Evolutionary conservation across 371 early-diverging fungal species (phyloP).

Genomic region (Mortierella polycephala): DNA sequence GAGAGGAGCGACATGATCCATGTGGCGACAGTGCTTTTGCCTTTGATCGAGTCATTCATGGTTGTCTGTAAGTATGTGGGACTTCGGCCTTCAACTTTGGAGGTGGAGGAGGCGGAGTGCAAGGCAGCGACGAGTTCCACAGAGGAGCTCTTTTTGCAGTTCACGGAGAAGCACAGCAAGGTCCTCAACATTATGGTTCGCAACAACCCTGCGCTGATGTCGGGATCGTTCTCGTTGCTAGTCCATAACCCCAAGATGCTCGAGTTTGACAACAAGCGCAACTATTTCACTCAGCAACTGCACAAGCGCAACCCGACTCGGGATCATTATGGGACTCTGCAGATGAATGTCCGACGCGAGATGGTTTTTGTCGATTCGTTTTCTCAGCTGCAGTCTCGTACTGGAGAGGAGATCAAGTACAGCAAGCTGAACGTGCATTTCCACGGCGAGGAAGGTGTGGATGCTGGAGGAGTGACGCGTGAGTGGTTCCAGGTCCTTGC

Average conservation of each 20-base stretch:
- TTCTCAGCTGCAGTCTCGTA: slow-evolving; percentile 90
- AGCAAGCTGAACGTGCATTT: slow-evolving; percentile 96
- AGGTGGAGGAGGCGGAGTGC: slow-evolving; percentile 41
- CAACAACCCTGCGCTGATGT: slow-evolving; percentile 95
- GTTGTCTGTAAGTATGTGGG: slow-evolving; percentile 87
- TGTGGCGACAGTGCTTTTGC: slow-evolving; percentile 93
- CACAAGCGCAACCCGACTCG: slow-evolving; percentile 80
- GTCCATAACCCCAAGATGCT: slow-evolving; percentile 97
- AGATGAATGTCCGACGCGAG: slow-evolving; percentile 92
- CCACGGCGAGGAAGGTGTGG: slow-evolving; percentile 97
- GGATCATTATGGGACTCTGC: slow-evolving; percentile 77
- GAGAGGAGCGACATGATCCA: slow-evolving; percentile 85
- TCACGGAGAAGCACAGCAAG: slow-evolving; percentile 96
- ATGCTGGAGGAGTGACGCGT: slow-evolving; percentile 98
- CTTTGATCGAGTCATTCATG: slow-evolving; percentile 97
- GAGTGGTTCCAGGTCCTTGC: slow-evolving; percentile 99
- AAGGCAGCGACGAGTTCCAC: slow-evolving; percentile 50
- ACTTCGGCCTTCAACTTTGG: slow-evolving; percentile 48
- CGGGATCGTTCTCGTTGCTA: slow-evolving; percentile 96
- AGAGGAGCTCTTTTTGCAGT: slow-evolving; percentile 84
- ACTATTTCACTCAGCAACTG: slow-evolving; percentile 95
- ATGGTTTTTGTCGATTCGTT: slow-evolving; percentile 98
- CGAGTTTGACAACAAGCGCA: slow-evolving; percentile 99
- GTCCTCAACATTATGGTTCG: slow-evolving; percentile 97
- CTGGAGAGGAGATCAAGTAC: slow-evolving; percentile 93